A percentile compares a stretch with the other conserved stretches of the same genome.
Conservation (phyloP, 176 grass and related monocot genomes). For the Rhipidocladum racemiflorum region DNA sequence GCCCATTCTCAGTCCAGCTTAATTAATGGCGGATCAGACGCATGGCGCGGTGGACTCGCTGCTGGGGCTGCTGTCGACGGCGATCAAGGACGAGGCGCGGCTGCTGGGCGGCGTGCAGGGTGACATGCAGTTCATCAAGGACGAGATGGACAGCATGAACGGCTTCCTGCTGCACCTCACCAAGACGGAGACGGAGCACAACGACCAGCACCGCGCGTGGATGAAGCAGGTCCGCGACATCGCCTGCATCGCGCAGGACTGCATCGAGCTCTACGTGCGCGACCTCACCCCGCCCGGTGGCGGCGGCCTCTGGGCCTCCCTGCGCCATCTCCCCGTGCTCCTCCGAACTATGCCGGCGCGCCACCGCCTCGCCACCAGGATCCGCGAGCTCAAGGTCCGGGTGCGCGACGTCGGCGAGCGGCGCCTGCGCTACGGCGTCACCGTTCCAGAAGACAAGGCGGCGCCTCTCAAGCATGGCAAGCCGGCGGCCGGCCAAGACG, state of each 20-base stretch:
- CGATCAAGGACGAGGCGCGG: neutral
- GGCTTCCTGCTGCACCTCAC: neutral
- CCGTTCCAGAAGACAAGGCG: neutral
- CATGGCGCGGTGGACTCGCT: neutral
- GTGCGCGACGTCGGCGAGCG: neutral
- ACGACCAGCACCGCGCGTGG: neutral
- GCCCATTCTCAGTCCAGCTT: too few species aligned
- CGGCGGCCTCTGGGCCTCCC: too few species aligned
- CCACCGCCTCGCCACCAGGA: neutral
- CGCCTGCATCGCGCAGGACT: neutral
- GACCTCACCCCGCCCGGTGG: too few species aligned
- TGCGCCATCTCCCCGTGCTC: too few species aligned
- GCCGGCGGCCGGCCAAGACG: too few species aligned
- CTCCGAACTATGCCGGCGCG: fast-evolving
- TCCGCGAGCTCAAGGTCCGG: neutral
- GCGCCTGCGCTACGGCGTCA: neutral
- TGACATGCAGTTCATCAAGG: slow-evolving; percentile 6
- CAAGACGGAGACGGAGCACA: neutral
- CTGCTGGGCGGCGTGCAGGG: neutral
- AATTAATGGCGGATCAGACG: slow-evolving; percentile 3
- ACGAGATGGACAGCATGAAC: slow-evolving; percentile 13
- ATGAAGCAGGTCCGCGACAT: neutral
- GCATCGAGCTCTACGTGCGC: neutral
- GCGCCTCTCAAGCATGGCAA: too few species aligned
- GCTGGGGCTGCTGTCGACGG: neutral